phyloP scores from a whole-genome alignment of 192 early-diverging fungal genomes.

The Backusella tuberculispora region DNA sequence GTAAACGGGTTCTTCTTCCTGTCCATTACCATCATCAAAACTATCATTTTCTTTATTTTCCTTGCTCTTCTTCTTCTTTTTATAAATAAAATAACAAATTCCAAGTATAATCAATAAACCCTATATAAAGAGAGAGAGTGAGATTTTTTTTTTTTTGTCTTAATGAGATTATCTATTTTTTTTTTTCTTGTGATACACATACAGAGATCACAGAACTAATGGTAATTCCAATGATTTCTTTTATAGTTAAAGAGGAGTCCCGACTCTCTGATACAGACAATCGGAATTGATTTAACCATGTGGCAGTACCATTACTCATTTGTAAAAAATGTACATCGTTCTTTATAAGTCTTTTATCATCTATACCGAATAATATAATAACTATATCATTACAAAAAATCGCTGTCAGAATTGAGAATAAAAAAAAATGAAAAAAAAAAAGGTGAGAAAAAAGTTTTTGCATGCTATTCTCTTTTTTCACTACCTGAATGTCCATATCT shows the following conservation, averaged over 20 bases:
- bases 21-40: background rate
- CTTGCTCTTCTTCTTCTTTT: background rate
- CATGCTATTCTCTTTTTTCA: background rate
- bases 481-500: constrained; percentile 18
- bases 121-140: background rate
- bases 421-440: background rate
- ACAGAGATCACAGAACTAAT: constrained; percentile 7
- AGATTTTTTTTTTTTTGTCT: background rate
- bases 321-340: constrained; percentile 1
- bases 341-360: background rate
- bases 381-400: constrained; percentile 9
- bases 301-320: background rate
- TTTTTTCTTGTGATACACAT: constrained; percentile 8
- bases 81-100: background rate
- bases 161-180: background rate
- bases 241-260: background rate
- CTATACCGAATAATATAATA: background rate
- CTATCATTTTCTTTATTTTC: background rate
- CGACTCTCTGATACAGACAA: background rate
- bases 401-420: background rate
- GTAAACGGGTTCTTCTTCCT: background rate
- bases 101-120: background rate
- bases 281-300: constrained; percentile 11
- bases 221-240: background rate
- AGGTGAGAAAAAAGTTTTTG: background rate